Evolutionary conservation across 768 basidiomycete genomes (phyloP).

Genomic region (Leccinellum luteum): DNA sequence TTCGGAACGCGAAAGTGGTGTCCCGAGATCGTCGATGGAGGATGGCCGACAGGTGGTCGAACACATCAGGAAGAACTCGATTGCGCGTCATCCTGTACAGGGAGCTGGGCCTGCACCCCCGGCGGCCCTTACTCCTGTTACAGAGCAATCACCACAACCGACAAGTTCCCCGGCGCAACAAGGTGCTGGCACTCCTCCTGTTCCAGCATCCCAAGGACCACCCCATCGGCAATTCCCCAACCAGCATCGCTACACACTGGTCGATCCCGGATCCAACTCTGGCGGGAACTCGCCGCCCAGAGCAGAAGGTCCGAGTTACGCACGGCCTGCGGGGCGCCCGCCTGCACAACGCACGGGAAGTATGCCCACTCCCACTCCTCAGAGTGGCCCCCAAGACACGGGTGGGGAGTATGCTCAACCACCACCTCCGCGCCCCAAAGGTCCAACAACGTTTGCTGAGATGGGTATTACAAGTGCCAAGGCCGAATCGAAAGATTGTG

Average conservation of each 20-base stretch:
- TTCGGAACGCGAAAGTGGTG: constrained; percentile 31
- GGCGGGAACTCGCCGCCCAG: constrained; percentile 10
- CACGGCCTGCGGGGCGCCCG: constrained; percentile 29
- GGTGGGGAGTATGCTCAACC: constrained; percentile 4
- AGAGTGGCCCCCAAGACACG: background rate
- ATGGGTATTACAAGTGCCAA: constrained; percentile 87
- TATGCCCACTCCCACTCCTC: constrained; percentile 14
- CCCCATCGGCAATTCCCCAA: constrained; percentile 30
- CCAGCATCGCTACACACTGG: constrained; percentile 47
- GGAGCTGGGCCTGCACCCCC: constrained; percentile 6
- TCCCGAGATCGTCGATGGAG: constrained; percentile 18
- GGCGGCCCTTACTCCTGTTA: constrained; percentile 10
- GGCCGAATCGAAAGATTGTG: constrained; percentile 78
- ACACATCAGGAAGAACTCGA: constrained; percentile 51
- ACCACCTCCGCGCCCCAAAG: constrained; percentile 22
- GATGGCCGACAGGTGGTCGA: constrained; percentile 51
- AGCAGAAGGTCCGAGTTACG: constrained; percentile 26
- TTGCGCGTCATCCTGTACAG: constrained; percentile 20
- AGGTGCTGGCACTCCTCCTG: background rate
- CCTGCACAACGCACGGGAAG: constrained; percentile 30
- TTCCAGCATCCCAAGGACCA: constrained; percentile 3
- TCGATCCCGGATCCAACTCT: constrained; percentile 37
- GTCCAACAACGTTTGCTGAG: constrained; percentile 84
- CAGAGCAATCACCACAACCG: constrained; percentile 10
- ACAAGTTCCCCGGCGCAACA: constrained; percentile 5